phyloP scores from a whole-genome alignment of 1,284 basidiomycete genomes.

The Anthracocystis panici-leucophaei region DNA sequence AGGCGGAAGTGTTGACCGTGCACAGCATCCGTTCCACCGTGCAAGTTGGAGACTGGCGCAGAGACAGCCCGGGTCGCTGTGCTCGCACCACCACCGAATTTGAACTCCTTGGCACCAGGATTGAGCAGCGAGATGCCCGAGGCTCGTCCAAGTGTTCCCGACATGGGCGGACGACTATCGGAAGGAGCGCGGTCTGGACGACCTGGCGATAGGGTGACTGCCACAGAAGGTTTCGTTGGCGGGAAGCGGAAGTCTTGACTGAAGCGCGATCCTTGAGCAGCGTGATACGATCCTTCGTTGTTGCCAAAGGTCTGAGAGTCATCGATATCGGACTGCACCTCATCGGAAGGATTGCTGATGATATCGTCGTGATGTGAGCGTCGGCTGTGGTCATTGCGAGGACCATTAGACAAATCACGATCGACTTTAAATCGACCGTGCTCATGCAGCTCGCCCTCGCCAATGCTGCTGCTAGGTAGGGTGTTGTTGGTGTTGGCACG shows the following conservation, averaged over 20 bases:
- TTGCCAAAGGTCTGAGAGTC: conserved; percentile 47
- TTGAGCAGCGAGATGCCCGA: conserved; percentile 48
- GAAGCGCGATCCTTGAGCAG: conserved; percentile 18
- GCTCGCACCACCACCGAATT: conserved; percentile 28
- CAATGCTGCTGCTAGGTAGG: conserved; percentile 56
- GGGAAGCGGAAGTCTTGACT: conserved; percentile 58
- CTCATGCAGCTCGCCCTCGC: conserved; percentile 33
- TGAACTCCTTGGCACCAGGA: conserved; percentile 56
- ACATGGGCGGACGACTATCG: conserved; percentile 12
- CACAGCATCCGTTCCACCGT: not conserved
- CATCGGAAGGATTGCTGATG: conserved; percentile 59
- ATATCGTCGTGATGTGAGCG: conserved; percentile 28
- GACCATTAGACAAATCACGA: not conserved
- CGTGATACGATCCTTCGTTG: conserved; percentile 6
- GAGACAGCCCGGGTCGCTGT: conserved; percentile 16
- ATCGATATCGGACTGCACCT: conserved; percentile 41
- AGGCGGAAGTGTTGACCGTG: conserved; percentile 49
- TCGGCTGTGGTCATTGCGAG: not conserved
- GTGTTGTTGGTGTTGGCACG: conserved; percentile 53
- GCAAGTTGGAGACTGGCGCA: conserved; percentile 15
- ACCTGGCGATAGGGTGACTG: not conserved
- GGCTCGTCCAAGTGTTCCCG: conserved; percentile 38
- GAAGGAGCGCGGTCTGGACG: not conserved
- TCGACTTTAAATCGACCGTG: conserved; percentile 10
- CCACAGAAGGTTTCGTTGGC: conserved; percentile 6